Percentiles rank a stretch among this genome's conserved stretches.
Conservation (phyloP, 805 yeast genomes). For the Hermanozyma aechmeae region DNA sequence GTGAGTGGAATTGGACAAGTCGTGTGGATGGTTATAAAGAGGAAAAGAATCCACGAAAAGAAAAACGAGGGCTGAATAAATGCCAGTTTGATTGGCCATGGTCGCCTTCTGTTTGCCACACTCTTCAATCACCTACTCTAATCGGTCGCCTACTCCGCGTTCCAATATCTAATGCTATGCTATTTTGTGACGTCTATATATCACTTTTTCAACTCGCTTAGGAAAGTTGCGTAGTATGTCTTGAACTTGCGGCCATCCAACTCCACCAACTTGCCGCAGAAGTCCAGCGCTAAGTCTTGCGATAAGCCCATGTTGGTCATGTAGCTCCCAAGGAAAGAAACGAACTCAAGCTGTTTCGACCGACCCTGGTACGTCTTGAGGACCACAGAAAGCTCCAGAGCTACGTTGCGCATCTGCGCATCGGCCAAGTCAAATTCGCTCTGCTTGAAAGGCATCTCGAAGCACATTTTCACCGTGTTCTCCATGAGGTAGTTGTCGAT, state of each 20-base stretch:
- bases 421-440: slow-evolving; percentile 60
- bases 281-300: slow-evolving; percentile 46
- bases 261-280: slow-evolving; percentile 49
- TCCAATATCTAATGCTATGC: slow-evolving; percentile 2
- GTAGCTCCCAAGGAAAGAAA: slow-evolving; percentile 40
- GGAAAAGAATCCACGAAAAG: not conserved
- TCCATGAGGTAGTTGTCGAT: slow-evolving; percentile 63
- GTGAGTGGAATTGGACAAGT: not conserved
- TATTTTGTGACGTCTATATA: slow-evolving; percentile 2
- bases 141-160: too few relatives aligned
- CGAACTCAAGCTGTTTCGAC: slow-evolving; percentile 33
- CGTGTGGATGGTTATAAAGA: not conserved
- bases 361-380: slow-evolving; percentile 43
- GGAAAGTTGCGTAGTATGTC: slow-evolving; percentile 51
- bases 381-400: slow-evolving; percentile 64
- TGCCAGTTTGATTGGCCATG: too few relatives aligned
- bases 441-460: slow-evolving; percentile 74
- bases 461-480: slow-evolving; percentile 55
- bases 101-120: too few relatives aligned
- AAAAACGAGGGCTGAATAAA: too few relatives aligned
- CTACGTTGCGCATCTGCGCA: slow-evolving; percentile 67
- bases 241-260: slow-evolving; percentile 56
- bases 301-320: slow-evolving; percentile 53
- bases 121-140: too few relatives aligned
- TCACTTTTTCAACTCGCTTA: slow-evolving; percentile 22